Evolutionary conservation across 1,139 yeast species (phyloP), one percentile per base, ranked within the genome.

Genomic region (Candida sp.): DNA sequence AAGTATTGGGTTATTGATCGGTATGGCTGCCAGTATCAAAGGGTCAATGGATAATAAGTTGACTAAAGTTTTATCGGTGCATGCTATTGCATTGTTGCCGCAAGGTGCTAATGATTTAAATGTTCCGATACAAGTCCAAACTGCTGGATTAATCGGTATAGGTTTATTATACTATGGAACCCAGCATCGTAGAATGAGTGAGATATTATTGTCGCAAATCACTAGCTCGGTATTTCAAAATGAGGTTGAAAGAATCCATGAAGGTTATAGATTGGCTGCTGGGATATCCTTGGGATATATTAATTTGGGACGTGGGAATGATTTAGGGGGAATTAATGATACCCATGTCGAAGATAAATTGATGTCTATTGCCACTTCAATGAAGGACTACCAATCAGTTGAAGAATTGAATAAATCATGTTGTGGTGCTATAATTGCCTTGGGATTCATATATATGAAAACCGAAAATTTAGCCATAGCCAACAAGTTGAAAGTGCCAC

Each of bases 21-120:
- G 99, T 2, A 85, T 93, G 89, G 83, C 97, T 11, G 97, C 97
- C 0, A 88, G 97, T 62, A 71, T 84, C 49, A 72, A 76, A 51
- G 93, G 98, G 1, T 71, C 95, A 0, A 87, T 87, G 90, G 93
- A 93, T 66, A 74, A 84, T 40, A 90, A 89, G 55, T 68, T 95
- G 40, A 89, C 97, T 0, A 91, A 90, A 57, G 97, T 95, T 0
- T 68, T 95, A 40, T 86, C 96, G 2, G 97, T 95, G 7, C 99
- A 95, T 63, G 89, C 95, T 5, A 90, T 87, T 15, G 97, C 98
- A 0, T 67, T 95, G 35, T 69, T 95, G 25, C 99, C 99, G 0
- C 81, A 80, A 33, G 98, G 97, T 0, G 91, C 97, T 0, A 86
- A 87, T 45, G 96, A 90, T 59, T 74, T 93, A 55, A 89, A 93